phyloP scores from a whole-genome alignment of 805 yeast genomes.

The Zygosaccharomyces bailii region DNA sequence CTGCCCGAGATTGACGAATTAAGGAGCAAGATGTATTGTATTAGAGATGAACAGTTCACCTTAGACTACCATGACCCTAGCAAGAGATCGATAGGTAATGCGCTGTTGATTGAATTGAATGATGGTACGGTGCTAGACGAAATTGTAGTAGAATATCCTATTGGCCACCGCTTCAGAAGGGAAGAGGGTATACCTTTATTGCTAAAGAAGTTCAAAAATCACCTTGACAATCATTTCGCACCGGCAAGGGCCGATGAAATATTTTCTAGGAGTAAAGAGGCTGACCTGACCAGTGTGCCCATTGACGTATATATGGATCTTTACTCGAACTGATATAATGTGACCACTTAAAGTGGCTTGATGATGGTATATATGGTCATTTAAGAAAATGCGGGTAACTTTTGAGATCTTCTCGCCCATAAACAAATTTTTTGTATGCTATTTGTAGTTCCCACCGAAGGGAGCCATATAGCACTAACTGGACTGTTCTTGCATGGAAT shows the following conservation, averaged over 20 bases:
- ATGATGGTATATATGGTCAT: too few relatives aligned
- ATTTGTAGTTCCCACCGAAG: too few relatives aligned
- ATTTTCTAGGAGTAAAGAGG: conserved; percentile 35
- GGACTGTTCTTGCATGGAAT: background rate
- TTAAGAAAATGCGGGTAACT: conserved; percentile 8
- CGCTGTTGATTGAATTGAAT: conserved; percentile 46
- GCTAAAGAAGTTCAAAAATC: conserved; percentile 49
- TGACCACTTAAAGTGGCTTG: background rate
- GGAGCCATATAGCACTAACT: background rate
- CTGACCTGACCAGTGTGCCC: conserved; percentile 40
- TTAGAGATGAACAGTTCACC: conserved; percentile 47
- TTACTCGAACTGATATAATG: conserved; percentile 24
- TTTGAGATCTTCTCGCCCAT: background rate
- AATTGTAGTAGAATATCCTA: conserved; percentile 52
- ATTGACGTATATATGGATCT: conserved; percentile 48
- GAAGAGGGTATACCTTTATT: conserved; percentile 58
- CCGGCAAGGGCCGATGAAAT: conserved; percentile 39
- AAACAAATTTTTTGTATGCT: conserved; percentile 4
- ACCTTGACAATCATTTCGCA: conserved; percentile 44
- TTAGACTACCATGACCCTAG: conserved; percentile 53
- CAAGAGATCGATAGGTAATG: conserved; percentile 57
- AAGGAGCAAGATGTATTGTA: conserved; percentile 53
- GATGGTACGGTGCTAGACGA: conserved; percentile 54
- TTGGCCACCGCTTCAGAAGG: conserved; percentile 57
- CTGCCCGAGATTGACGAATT: conserved; percentile 51